These are phyloP conservation scores for Thinopyrum elongatum DNA, from an alignment of 176 grass and related monocot species.

Conservation along the genomic window DNA sequence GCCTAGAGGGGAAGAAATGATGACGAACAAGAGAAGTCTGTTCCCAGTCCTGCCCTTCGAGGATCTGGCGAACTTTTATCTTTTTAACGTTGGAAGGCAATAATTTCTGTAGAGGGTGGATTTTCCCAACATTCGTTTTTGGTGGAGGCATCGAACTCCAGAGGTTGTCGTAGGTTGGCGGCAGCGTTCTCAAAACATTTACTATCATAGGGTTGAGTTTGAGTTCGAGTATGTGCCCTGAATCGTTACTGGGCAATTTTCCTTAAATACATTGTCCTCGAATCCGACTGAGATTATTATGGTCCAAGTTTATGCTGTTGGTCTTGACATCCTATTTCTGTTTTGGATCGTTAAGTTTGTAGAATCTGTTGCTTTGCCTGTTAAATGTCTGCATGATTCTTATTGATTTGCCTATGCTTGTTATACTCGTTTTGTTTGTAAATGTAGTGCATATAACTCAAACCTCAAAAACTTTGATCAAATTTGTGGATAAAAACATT, in stretches of 20 bases:
- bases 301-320: neutral
- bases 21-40: slow-evolving; percentile 47
- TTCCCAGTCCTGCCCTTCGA: slow-evolving; percentile 19
- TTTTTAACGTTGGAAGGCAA: slow-evolving; percentile 50
- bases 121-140: slow-evolving; percentile 66
- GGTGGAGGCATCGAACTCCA: slow-evolving; percentile 36
- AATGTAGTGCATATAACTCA: too few relatives aligned
- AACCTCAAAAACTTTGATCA: too few relatives aligned
- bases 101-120: slow-evolving; percentile 53
- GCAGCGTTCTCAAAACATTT: slow-evolving; percentile 35
- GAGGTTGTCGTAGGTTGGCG: slow-evolving; percentile 39
- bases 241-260: slow-evolving; percentile 37
- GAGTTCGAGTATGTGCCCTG: slow-evolving; percentile 33
- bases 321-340: neutral
- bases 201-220: slow-evolving; percentile 38
- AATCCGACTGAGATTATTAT: slow-evolving; percentile 19
- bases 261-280: slow-evolving; percentile 32
- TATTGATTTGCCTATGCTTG: too few relatives aligned
- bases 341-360: neutral
- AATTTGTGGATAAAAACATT: too few relatives aligned
- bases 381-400: too few relatives aligned
- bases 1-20: slow-evolving; percentile 54
- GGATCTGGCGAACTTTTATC: slow-evolving; percentile 44
- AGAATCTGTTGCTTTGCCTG: neutral
- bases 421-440: too few relatives aligned